phyloP scores from a whole-genome alignment of 75 land plant species.

The Chamaecyparis obtusa region DNA sequence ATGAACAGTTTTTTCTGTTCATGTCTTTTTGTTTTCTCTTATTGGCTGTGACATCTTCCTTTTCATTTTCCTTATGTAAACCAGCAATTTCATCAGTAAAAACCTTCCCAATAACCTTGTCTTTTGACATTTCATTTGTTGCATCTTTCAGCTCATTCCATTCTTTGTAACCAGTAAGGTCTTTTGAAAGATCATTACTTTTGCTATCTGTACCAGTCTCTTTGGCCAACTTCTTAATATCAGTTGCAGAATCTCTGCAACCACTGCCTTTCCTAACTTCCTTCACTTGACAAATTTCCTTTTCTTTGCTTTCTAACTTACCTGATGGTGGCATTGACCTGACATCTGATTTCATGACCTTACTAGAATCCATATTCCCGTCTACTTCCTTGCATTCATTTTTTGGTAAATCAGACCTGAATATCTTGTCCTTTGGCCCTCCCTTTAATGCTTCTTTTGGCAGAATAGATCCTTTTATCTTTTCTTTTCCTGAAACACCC shows the following conservation, averaged over 20 bases:
- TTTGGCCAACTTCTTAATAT: constrained; percentile 9
- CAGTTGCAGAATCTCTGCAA: neutral
- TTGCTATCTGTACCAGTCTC: constrained; percentile 1
- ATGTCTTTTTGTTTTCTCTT: constrained; percentile 33
- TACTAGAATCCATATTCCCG: constrained; percentile 2
- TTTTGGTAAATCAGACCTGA: neutral
- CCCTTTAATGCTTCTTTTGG: neutral
- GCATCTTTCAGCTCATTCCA: constrained; percentile 3
- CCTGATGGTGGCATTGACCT: neutral
- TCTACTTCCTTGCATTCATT: constrained; percentile 15
- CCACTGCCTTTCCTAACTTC: constrained; percentile 21
- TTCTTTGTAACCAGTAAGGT: neutral
- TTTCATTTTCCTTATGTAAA: constrained; percentile 5
- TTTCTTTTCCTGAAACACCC: constrained; percentile 10
- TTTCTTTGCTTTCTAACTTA: constrained; percentile 11
- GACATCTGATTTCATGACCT: neutral
- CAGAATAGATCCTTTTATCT: neutral
- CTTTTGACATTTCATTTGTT: constrained; percentile 14
- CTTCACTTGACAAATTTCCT: constrained; percentile 12
- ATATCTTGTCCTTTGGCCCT: constrained; percentile 1
- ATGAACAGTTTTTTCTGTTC: constrained; percentile 11
- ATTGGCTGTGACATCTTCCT: constrained; percentile 13
- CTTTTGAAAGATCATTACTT: neutral
- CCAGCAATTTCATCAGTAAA: constrained; percentile 16
- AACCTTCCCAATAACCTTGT: constrained; percentile 13